Percentiles rank a stretch among this genome's conserved stretches.
Evolutionary conservation across 805 yeast genomes (phyloP).

Genomic region (Yamadazyma endophytica): DNA sequence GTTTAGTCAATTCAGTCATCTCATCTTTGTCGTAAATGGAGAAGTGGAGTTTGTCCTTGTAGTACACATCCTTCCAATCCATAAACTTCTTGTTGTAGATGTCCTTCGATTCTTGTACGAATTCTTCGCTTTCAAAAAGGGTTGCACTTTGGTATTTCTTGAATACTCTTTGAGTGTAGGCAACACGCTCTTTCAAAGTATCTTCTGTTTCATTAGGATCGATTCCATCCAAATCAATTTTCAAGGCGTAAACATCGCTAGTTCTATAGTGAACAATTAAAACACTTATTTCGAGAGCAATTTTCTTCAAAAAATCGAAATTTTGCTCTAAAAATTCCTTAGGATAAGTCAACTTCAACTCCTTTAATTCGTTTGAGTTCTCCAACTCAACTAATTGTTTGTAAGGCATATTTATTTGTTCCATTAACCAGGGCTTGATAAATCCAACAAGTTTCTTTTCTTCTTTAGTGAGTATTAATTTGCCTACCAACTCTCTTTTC

Average conservation of each 20-base stretch:
- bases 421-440: conserved; percentile 49
- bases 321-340: conserved; percentile 44
- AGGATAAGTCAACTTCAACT: conserved; percentile 35
- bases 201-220: conserved; percentile 65
- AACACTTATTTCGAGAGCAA: conserved; percentile 65
- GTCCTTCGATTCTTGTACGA: conserved; percentile 45
- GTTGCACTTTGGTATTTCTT: conserved; percentile 65
- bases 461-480: conserved; percentile 58
- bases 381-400: conserved; percentile 34
- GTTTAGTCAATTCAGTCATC: conserved; percentile 62
- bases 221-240: conserved; percentile 70
- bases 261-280: conserved; percentile 62
- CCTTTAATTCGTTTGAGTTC: conserved; percentile 12
- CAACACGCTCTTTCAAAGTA: conserved; percentile 52
- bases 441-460: conserved; percentile 70
- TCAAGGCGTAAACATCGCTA: conserved; percentile 52
- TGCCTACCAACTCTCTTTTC: conserved; percentile 63
- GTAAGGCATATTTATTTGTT: conserved; percentile 23
- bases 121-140: conserved; percentile 56
- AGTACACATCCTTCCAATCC: conserved; percentile 83
- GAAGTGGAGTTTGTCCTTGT: conserved; percentile 73
- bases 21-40: conserved; percentile 56
- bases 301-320: conserved; percentile 55
- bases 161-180: conserved; percentile 48
- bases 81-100: conserved; percentile 72